Percentiles rank a stretch among this genome's conserved stretches.
Evolutionary conservation across 768 basidiomycete genomes (phyloP).

Genomic region (Tricholomella constricta): DNA sequence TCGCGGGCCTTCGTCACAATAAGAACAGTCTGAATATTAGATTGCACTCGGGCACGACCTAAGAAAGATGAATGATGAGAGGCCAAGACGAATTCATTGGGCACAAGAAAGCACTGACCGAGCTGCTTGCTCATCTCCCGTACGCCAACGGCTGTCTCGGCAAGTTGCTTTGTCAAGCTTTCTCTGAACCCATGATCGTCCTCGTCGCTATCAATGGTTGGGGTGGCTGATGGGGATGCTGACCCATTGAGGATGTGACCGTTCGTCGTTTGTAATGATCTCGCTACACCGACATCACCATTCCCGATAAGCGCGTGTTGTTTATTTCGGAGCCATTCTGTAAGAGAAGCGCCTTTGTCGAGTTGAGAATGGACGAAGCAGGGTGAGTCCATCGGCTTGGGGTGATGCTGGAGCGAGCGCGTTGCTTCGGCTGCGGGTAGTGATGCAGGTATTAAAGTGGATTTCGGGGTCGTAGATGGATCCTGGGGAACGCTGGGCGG

Average conservation of each 20-base stretch:
- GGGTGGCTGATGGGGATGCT: conserved; percentile 22
- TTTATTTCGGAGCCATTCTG: conserved; percentile 66
- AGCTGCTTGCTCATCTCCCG: conserved; percentile 99
- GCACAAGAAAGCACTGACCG: conserved; percentile 50
- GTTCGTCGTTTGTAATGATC: conserved; percentile 40
- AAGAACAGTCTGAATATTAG: conserved; percentile 89
- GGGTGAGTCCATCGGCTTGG: conserved; percentile 60
- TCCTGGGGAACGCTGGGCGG: conserved; percentile 21
- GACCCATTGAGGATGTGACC: conserved; percentile 12
- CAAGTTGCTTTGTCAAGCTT: conserved; percentile 88
- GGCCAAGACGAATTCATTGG: conserved; percentile 1
- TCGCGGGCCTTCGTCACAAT: conserved; percentile 98
- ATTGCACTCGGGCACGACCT: conserved; percentile 92
- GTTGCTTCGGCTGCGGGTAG: conserved; percentile 15
- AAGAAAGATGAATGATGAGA: conserved; percentile 10
- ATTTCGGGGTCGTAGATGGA: conserved; percentile 22
- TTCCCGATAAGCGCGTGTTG: conserved; percentile 36
- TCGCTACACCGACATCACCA: conserved; percentile 51
- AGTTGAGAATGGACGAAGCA: conserved; percentile 95
- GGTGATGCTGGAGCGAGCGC: conserved; percentile 14
- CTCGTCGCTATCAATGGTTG: conserved; percentile 38
- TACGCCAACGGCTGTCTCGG: conserved; percentile 96
- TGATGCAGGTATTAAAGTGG: conserved; percentile 14
- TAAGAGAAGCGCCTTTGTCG: conserved; percentile 76
- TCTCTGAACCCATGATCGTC: conserved; percentile 72